These are phyloP conservation scores for Aspergillus nidulans DNA, from an alignment of 495 filamentous ascomycete genomes.

Conservation along the genomic window DNA sequence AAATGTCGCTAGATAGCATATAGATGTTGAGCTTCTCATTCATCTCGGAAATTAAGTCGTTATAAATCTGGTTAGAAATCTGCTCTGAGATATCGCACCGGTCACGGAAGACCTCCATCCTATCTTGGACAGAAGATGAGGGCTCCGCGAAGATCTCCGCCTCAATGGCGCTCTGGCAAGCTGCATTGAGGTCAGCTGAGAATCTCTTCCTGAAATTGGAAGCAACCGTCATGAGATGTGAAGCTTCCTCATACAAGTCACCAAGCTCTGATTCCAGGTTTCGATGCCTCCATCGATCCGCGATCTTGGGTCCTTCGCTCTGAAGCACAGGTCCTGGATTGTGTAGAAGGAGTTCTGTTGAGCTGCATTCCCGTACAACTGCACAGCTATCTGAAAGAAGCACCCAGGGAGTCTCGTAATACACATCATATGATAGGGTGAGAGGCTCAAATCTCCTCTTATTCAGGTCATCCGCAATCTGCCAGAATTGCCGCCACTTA, in stretches of 20 bases:
- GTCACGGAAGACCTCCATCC: conserved; percentile 68
- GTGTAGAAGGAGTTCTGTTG: conserved; percentile 61
- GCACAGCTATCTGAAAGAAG: conserved; percentile 75
- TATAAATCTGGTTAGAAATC: conserved; percentile 66
- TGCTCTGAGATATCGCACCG: conserved; percentile 66
- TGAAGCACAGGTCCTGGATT: conserved; percentile 35
- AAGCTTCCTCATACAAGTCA: conserved; percentile 33
- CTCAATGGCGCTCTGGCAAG: conserved; percentile 55
- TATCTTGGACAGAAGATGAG: conserved; percentile 59
- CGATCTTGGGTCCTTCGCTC: conserved; percentile 32
- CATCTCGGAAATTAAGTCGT: conserved; percentile 35
- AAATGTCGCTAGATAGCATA: conserved; percentile 47
- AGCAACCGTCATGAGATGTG: conserved; percentile 54
- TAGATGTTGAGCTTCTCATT: conserved; percentile 38
- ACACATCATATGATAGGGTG: conserved; percentile 67
- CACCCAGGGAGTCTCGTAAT: conserved; percentile 72
- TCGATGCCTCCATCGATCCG: conserved; percentile 42
- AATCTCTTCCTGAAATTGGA: conserved; percentile 54
- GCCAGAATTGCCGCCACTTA: conserved; percentile 88
- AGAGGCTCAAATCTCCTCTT: conserved; percentile 75
- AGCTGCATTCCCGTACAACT: conserved; percentile 72
- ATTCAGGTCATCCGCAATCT: conserved; percentile 79
- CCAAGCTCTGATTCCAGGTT: conserved; percentile 39
- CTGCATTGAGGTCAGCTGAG: conserved; percentile 56
- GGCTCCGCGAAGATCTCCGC: conserved; percentile 68